Evolutionary conservation across 1,139 yeast genomes (phyloP).

Genomic region (Suhomyces coccinellae): DNA sequence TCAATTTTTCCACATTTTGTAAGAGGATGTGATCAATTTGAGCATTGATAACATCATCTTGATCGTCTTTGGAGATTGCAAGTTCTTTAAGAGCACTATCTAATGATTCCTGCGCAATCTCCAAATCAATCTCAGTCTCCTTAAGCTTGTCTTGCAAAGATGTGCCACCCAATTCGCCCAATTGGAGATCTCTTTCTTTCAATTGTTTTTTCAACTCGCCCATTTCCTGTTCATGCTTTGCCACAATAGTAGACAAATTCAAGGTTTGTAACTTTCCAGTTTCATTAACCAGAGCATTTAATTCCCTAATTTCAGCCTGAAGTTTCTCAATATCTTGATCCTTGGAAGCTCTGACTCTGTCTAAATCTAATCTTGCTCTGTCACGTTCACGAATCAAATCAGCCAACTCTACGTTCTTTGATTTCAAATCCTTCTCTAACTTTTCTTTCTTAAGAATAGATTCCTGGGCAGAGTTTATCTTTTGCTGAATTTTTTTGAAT

Average conservation of each 20-base stretch:
- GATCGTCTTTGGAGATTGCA: conserved; percentile 55
- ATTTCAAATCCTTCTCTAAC: conserved; percentile 78
- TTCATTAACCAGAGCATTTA: conserved; percentile 60
- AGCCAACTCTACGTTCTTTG: conserved; percentile 85
- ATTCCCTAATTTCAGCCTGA: conserved; percentile 64
- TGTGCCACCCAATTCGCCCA: conserved; percentile 11
- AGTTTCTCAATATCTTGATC: conserved; percentile 68
- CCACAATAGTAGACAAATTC: conserved; percentile 60
- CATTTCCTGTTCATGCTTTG: conserved; percentile 62
- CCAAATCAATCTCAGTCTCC: conserved; percentile 78
- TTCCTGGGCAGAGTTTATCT: conserved; percentile 91
- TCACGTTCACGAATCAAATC: conserved; percentile 89
- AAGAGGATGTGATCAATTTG: conserved; percentile 57
- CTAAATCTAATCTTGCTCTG: conserved; percentile 81
- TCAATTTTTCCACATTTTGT: conserved; percentile 52
- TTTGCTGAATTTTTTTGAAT: conserved; percentile 82
- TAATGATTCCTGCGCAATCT: conserved; percentile 76
- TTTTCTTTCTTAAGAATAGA: conserved; percentile 83
- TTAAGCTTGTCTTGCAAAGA: conserved; percentile 50
- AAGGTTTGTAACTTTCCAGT: conserved; percentile 68
- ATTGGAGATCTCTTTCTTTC: conserved; percentile 21
- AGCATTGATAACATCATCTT: conserved; percentile 56
- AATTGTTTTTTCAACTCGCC: conserved; percentile 44
- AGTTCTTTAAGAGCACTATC: conserved; percentile 68
- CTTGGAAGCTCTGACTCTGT: conserved; percentile 65